phyloP scores from a whole-genome alignment of 2,329 filamentous ascomycete genomes.

The Xylaria sp. region DNA sequence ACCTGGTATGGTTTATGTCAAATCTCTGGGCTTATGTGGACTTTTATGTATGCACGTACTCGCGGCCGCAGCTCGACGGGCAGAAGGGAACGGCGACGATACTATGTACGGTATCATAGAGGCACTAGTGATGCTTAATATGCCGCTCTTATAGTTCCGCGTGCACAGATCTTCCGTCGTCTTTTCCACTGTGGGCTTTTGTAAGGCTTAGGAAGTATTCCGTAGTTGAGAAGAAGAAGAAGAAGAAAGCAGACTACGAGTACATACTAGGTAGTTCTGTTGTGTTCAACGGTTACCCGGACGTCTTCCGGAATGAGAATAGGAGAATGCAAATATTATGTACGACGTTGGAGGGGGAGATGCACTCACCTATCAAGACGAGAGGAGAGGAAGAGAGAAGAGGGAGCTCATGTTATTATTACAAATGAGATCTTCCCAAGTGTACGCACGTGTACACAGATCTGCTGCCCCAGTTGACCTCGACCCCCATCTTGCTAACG shows the following conservation, averaged over 20 bases:
- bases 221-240: too few relatives aligned
- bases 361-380: not conserved
- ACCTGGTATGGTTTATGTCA: not conserved
- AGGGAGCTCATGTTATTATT: not conserved
- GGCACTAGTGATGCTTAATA: not conserved
- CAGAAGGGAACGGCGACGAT: not conserved
- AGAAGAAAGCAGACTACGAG: too few relatives aligned
- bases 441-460: not conserved
- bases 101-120: not conserved
- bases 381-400: too few relatives aligned
- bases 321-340: not conserved
- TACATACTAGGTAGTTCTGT: too few relatives aligned
- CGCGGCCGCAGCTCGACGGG: not conserved
- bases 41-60: too few relatives aligned
- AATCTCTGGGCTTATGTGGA: not conserved
- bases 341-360: not conserved
- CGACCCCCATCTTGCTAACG: too few relatives aligned
- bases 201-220: not conserved
- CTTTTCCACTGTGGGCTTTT: not conserved
- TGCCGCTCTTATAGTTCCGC: not conserved
- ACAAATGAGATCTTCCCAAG: not conserved
- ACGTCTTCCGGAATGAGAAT: too few relatives aligned
- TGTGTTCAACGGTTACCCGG: too few relatives aligned
- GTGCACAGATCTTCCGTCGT: not conserved
- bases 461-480: not conserved